Evolutionary conservation across 768 basidiomycete genomes (phyloP).

Genomic region (Mycena rebaudengoi): DNA sequence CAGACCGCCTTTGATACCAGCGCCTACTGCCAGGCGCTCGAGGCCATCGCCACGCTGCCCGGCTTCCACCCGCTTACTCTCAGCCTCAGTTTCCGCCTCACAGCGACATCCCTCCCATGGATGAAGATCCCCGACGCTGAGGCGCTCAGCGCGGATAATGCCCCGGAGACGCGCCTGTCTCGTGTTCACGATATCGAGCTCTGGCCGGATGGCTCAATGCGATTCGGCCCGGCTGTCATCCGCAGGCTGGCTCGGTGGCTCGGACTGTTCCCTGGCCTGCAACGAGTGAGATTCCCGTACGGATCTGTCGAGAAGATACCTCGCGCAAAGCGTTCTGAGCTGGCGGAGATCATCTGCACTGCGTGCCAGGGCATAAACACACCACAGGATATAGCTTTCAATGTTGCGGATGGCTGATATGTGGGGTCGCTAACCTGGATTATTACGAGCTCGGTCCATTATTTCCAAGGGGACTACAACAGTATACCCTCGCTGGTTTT

Average conservation of each 20-base stretch:
- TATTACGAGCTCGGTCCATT: too few relatives aligned
- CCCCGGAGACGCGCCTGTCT: slow-evolving; percentile 5
- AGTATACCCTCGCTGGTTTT: too few relatives aligned
- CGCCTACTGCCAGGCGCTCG: slow-evolving; percentile 7
- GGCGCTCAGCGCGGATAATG: neutral
- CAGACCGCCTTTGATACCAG: neutral
- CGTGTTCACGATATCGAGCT: neutral
- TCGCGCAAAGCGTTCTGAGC: neutral
- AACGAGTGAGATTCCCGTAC: neutral
- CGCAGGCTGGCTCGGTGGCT: slow-evolving; percentile 17
- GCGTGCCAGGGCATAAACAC: neutral
- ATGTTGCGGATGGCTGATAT: too few relatives aligned
- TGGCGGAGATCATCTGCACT: neutral
- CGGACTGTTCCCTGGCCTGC: slow-evolving; percentile 2
- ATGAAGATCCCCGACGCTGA: neutral
- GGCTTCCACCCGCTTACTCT: slow-evolving; percentile 1
- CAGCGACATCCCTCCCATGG: neutral
- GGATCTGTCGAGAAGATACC: neutral
- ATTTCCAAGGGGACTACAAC: too few relatives aligned
- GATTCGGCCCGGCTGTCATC: slow-evolving; percentile 6
- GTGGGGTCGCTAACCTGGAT: too few relatives aligned
- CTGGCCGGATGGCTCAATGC: neutral
- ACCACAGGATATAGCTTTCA: neutral
- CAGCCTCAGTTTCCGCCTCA: neutral
- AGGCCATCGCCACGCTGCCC: neutral